Evolutionary conservation across 129 eudicot genomes (phyloP).

Genomic region (Flaveria brownii): DNA sequence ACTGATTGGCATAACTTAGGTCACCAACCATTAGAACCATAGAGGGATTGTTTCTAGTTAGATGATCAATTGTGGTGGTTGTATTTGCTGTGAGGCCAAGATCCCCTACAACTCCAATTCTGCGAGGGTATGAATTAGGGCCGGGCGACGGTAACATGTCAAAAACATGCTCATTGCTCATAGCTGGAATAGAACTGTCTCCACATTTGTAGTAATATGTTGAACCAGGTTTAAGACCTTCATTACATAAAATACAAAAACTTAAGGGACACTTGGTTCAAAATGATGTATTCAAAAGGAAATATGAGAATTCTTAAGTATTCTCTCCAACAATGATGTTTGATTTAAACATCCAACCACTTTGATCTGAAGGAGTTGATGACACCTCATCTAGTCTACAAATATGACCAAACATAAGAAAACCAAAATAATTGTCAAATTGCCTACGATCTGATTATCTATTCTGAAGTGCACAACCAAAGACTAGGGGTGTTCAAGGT

Average conservation of each 20-base stretch:
- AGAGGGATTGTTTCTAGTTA: slow-evolving; percentile 64
- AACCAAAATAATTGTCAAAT: too few relatives aligned
- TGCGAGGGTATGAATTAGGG: slow-evolving; percentile 55
- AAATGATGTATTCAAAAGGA: too few relatives aligned
- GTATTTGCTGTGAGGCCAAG: slow-evolving; percentile 86
- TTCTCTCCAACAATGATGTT: not conserved
- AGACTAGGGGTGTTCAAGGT: too few relatives aligned
- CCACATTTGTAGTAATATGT: slow-evolving; percentile 88
- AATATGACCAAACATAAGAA: too few relatives aligned
- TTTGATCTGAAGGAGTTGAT: too few relatives aligned
- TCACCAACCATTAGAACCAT: slow-evolving; percentile 82
- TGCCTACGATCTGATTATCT: too few relatives aligned
- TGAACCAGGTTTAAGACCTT: slow-evolving; percentile 77
- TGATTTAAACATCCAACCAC: not conserved
- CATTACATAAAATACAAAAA: slow-evolving; percentile 19
- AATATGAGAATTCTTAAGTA: not conserved
- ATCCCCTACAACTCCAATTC: slow-evolving; percentile 79
- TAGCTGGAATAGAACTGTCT: slow-evolving; percentile 71
- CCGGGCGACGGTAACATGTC: slow-evolving; percentile 57
- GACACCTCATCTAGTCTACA: too few relatives aligned
- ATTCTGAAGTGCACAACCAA: too few relatives aligned
- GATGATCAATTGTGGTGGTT: slow-evolving; percentile 79
- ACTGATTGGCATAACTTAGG: slow-evolving; percentile 80
- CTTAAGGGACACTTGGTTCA: not conserved
- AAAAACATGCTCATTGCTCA: slow-evolving; percentile 69